Evolutionary conservation across 192 early-diverging fungal species (phyloP).

Genomic region (Gryganskiella cystojenkinii): DNA sequence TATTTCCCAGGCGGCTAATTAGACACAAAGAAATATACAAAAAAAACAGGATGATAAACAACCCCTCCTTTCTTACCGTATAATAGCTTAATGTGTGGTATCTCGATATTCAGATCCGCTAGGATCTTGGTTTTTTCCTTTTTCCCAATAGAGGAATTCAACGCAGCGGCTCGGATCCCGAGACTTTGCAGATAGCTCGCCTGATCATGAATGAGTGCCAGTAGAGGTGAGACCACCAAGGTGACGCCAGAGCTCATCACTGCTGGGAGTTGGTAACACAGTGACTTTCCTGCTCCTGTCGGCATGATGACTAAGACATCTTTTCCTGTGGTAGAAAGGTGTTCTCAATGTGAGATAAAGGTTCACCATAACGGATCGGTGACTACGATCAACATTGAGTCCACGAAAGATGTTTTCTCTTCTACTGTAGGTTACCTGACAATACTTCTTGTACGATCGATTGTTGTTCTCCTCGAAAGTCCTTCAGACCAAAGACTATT

Average conservation of each 20-base stretch:
- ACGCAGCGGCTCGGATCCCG: slow-evolving; percentile 50
- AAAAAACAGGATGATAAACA: background rate
- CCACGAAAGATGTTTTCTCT: too few species aligned
- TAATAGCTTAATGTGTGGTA: slow-evolving; percentile 69
- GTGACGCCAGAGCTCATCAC: slow-evolving; percentile 84
- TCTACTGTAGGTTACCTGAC: too few species aligned
- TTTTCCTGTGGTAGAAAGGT: slow-evolving; percentile 55
- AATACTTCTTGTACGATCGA: slow-evolving; percentile 19
- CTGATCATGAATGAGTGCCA: slow-evolving; percentile 98
- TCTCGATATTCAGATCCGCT: slow-evolving; percentile 58
- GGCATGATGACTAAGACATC: slow-evolving; percentile 99
- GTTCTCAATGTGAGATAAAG: background rate
- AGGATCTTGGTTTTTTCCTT: slow-evolving; percentile 64
- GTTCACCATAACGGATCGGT: too few species aligned
- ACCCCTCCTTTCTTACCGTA: slow-evolving; percentile 57
- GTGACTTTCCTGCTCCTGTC: slow-evolving; percentile 95
- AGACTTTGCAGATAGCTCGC: slow-evolving; percentile 68
- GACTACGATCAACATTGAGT: too few species aligned
- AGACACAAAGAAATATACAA: background rate
- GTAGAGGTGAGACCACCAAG: slow-evolving; percentile 90
- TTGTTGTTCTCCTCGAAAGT: slow-evolving; percentile 36
- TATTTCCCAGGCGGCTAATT: background rate
- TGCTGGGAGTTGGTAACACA: slow-evolving; percentile 96
- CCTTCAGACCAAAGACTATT: slow-evolving; percentile 29
- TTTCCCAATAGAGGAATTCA: slow-evolving; percentile 70